A percentile compares a stretch with the other conserved stretches of the same genome.
Evolutionary conservation across 2,329 filamentous ascomycete genomes (phyloP).

Genomic region (Helminthosporium solani): DNA sequence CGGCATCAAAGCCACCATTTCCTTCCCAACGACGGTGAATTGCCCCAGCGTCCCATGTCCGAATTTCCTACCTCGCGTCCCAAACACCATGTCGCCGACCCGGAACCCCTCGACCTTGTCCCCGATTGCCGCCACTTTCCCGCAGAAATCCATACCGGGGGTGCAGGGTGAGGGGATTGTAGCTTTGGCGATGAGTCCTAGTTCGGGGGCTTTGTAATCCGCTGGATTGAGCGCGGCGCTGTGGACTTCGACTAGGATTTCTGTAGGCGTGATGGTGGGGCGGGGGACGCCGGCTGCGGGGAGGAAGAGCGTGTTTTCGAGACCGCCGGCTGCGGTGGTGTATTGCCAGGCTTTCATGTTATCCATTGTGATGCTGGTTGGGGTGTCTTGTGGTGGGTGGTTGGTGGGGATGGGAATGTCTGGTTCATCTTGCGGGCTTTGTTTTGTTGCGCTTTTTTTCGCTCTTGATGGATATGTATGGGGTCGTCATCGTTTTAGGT

Average conservation of each 20-base stretch:
- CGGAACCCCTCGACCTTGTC: slow-evolving; percentile 28
- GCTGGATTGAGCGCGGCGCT: slow-evolving; percentile 60
- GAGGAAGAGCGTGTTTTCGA: slow-evolving; percentile 55
- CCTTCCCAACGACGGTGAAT: slow-evolving; percentile 33
- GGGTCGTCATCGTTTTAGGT: too few relatives aligned
- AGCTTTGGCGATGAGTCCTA: slow-evolving; percentile 44
- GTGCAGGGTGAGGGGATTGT: slow-evolving; percentile 45
- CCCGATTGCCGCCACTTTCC: slow-evolving; percentile 47
- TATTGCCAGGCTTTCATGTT: slow-evolving; percentile 63
- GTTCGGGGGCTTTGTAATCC: slow-evolving; percentile 64
- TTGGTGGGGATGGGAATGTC: too few relatives aligned
- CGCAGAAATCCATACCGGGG: slow-evolving; percentile 55
- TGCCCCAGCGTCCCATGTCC: slow-evolving; percentile 42
- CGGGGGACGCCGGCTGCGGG: background rate
- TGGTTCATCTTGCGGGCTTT: too few relatives aligned
- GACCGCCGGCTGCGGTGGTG: slow-evolving; percentile 44
- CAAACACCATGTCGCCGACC: slow-evolving; percentile 45
- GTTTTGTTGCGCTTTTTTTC: too few relatives aligned
- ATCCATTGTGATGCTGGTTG: background rate
- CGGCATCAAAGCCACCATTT: slow-evolving; percentile 24
- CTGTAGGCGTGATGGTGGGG: slow-evolving; percentile 40
- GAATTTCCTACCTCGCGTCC: slow-evolving; percentile 30
- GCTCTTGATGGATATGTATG: too few relatives aligned
- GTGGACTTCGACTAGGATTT: slow-evolving; percentile 59
- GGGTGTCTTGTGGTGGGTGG: too few relatives aligned